A percentile compares a stretch with the other conserved stretches of the same genome.
Conservation (phyloP, 768 basidiomycete species). For the Dioszegia hungarica region DNA sequence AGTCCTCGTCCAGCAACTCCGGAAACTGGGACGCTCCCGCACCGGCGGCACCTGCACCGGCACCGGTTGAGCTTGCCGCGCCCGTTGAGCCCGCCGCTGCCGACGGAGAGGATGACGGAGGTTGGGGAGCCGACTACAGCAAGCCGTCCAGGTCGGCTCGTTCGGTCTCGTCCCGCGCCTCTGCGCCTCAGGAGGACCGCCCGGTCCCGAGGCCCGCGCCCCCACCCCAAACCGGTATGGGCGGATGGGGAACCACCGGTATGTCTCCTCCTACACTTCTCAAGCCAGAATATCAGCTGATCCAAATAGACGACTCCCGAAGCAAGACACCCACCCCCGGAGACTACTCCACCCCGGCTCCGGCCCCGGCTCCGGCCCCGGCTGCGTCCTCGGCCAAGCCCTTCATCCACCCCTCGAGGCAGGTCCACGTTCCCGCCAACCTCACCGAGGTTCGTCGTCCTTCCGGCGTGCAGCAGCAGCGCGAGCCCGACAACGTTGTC, state of each 20-base stretch:
- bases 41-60: neutral
- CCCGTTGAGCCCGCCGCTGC: neutral
- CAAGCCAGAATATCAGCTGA: neutral
- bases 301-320: neutral
- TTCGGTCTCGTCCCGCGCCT: too few species aligned
- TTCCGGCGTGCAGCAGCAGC: neutral
- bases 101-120: neutral
- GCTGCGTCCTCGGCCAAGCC: neutral
- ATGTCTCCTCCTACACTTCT: neutral
- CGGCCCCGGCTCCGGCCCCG: neutral
- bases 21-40: neutral
- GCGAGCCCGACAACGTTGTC: neutral
- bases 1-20: neutral
- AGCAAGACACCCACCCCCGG: neutral
- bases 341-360: neutral
- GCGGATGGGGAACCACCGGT: neutral
- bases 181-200: neutral
- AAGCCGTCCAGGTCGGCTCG: neutral
- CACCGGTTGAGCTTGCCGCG: neutral
- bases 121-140: neutral
- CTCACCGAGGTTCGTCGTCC: neutral
- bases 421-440: neutral
- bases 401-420: slow-evolving; percentile 4
- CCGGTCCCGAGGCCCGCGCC: too few species aligned
- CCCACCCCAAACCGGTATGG: neutral